phyloP scores from a whole-genome alignment of 2,329 filamentous ascomycete species.

The Trichoderma koningii region DNA sequence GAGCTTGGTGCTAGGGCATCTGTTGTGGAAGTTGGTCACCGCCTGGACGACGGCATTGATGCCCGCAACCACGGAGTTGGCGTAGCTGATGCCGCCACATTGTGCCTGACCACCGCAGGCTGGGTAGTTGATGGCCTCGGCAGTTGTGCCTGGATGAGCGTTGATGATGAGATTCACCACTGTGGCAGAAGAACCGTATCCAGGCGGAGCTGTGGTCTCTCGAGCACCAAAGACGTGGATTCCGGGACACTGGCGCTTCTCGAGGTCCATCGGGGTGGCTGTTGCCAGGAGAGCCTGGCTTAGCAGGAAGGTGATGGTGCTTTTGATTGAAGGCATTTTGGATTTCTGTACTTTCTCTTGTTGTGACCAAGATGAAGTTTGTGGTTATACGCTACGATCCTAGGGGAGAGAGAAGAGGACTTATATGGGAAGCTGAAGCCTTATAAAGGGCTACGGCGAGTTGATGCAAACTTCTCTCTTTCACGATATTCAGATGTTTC shows the following conservation, averaged over 20 bases:
- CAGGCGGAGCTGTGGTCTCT: constrained; percentile 52
- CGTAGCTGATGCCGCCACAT: constrained; percentile 63
- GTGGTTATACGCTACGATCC: not conserved
- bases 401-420: not conserved
- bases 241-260: constrained; percentile 26
- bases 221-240: constrained; percentile 52
- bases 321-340: constrained; percentile 19
- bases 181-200: constrained; percentile 53
- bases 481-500: not conserved
- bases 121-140: constrained; percentile 60
- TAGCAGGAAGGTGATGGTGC: constrained; percentile 1
- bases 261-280: constrained; percentile 4
- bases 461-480: not conserved
- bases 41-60: constrained; percentile 32
- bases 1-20: constrained; percentile 59
- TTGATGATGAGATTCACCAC: constrained; percentile 53
- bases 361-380: not conserved
- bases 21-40: constrained; percentile 59
- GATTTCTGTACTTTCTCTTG: too few relatives aligned
- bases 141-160: constrained; percentile 53
- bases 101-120: constrained; percentile 62
- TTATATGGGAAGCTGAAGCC: not conserved
- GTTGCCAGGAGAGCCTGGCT: constrained; percentile 20
- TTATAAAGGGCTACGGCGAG: not conserved
- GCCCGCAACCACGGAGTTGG: constrained; percentile 46